These are phyloP conservation scores for Novymonas esmeraldas DNA, from an alignment of 208 protist genomes.

Conservation along the genomic window DNA sequence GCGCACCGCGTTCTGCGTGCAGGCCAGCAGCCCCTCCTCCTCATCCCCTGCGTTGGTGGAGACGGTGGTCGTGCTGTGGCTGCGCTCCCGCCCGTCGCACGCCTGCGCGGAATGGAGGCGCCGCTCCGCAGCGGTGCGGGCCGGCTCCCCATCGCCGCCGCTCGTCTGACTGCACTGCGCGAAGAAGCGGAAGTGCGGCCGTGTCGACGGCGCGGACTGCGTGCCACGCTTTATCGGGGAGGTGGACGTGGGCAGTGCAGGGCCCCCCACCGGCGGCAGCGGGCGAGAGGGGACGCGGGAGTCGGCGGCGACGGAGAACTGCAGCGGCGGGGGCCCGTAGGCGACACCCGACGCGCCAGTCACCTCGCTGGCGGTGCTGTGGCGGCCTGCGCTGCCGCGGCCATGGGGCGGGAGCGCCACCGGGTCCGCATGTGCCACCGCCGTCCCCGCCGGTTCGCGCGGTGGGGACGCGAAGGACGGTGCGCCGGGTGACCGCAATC, in stretches of 20 bases:
- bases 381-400: too few relatives aligned
- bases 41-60: not conserved
- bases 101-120: not conserved
- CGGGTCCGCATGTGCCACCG: too few relatives aligned
- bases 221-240: not conserved
- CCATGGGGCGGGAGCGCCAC: too few relatives aligned
- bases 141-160: not conserved
- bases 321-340: too few relatives aligned
- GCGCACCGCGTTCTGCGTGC: not conserved
- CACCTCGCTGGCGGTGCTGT: too few relatives aligned
- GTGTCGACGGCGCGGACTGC: not conserved
- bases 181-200: conserved; percentile 6
- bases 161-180: not conserved
- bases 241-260: not conserved
- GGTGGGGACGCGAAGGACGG: not conserved
- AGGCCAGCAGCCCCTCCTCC: not conserved
- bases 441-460: not conserved
- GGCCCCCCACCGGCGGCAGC: too few relatives aligned
- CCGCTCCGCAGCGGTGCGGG: not conserved
- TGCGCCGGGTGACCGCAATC: not conserved
- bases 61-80: not conserved
- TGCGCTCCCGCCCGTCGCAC: not conserved
- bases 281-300: too few relatives aligned
- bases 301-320: too few relatives aligned
- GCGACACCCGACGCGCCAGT: too few relatives aligned